Percentiles rank a stretch among this genome's conserved stretches.
Evolutionary conservation across 441 rosid species (phyloP).

Genomic region (Syzygium malaccense): DNA sequence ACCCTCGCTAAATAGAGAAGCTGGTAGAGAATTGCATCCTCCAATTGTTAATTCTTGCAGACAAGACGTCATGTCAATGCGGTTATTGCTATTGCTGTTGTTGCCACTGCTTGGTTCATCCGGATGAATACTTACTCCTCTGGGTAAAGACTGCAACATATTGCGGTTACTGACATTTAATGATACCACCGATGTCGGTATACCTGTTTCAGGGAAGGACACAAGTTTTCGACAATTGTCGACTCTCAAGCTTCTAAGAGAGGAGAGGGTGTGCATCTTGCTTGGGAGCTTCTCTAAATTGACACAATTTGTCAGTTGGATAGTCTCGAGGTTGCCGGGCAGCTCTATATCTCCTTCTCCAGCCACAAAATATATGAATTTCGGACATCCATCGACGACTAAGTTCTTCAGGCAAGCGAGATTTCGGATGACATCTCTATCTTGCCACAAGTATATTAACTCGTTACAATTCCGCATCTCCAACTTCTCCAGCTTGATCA

Average conservation of each 20-base stretch:
- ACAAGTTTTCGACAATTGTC: accelerated
- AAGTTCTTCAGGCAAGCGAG: neutral
- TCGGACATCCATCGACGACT: too few species aligned
- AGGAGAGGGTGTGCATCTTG: neutral
- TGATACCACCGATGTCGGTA: accelerated
- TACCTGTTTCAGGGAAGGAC: accelerated
- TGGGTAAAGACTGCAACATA: neutral
- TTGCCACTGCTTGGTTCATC: neutral
- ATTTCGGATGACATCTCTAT: neutral
- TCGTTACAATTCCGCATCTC: neutral
- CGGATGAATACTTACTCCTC: neutral
- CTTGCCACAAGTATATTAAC: neutral
- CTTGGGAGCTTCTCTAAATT: neutral
- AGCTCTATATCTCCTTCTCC: neutral
- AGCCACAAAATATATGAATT: too few species aligned
- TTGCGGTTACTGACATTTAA: accelerated
- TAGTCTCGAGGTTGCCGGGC: neutral
- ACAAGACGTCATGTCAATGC: accelerated
- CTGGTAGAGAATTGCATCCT: accelerated
- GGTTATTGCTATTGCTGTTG: accelerated
- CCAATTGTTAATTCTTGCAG: accelerated
- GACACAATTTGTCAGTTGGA: too few species aligned
- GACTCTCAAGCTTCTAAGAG: accelerated
- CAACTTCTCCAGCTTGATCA: neutral
- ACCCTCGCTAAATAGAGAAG: neutral